Percentiles rank a stretch among this genome's conserved stretches.
These are phyloP conservation scores for Breynia disticha DNA, from an alignment of 441 rosid genomes.

Conservation along the genomic window DNA sequence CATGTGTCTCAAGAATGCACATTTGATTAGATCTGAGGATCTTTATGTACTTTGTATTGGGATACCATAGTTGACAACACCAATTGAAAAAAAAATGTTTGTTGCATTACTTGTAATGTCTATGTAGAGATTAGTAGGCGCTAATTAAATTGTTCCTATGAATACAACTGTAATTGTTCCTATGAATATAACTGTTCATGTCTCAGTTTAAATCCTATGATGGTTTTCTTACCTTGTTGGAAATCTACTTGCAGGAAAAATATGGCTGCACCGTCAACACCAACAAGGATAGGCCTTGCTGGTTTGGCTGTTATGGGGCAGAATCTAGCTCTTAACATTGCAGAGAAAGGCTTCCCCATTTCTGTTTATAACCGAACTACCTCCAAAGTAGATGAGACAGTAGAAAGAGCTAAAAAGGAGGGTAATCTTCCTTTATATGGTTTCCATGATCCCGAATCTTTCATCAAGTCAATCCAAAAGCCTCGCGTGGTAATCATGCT, in stretches of 20 bases:
- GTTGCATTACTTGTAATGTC: too few species aligned
- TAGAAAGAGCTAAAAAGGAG: constrained; percentile 77
- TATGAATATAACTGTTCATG: too few species aligned
- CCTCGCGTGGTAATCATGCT: constrained; percentile 92
- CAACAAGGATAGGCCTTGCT: constrained; percentile 82
- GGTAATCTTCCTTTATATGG: constrained; percentile 75
- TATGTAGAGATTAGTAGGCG: too few species aligned
- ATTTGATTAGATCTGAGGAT: too few species aligned
- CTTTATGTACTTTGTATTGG: too few species aligned
- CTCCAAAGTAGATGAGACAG: constrained; percentile 82
- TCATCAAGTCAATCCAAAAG: constrained; percentile 70
- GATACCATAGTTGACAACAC: too few species aligned
- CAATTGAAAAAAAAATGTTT: too few species aligned
- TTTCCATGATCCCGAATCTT: constrained; percentile 76
- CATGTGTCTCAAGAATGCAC: too few species aligned
- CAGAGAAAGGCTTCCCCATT: constrained; percentile 93
- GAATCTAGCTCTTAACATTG: constrained; percentile 86
- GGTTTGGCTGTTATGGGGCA: constrained; percentile 98
- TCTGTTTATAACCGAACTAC: constrained; percentile 86
- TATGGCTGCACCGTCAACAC: constrained; percentile 42
- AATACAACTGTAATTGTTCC: too few species aligned
- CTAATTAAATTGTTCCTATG: too few species aligned
- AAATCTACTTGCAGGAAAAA: constrained; percentile 21
- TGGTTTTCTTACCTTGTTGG: too few species aligned
- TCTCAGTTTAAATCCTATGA: too few species aligned